Evolutionary conservation across 1,284 basidiomycete species (phyloP), one percentile per base, ranked within the genome.

Genomic region (Cerioporus squamosus): DNA sequence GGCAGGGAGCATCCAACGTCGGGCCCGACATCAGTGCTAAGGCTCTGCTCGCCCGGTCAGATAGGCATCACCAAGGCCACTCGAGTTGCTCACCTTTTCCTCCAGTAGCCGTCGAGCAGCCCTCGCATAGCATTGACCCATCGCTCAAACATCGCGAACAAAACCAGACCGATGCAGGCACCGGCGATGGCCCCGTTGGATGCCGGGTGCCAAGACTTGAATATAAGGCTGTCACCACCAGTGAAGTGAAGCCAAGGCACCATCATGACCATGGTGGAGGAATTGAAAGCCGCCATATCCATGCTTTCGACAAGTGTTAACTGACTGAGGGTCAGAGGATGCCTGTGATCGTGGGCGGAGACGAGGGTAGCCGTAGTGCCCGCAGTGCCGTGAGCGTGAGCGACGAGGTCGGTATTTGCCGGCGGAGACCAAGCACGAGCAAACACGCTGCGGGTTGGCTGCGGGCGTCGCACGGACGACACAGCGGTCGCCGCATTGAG

Each of bases 121-220:
- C 78, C 73, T 24, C 88, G 79, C 57, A 81, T 75, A 0, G 85
- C 86, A 14, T 81, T 73, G 39, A 94, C 69, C 74, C 83, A 86
- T 57, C 92, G 78, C 56, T 93, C 91, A 36, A 91, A 73, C 5
- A 93, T 69, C 7, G 85, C 84, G 29, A 94, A 74, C 23, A 86
- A 44, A 66, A 89, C 78, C 22, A 95, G 77, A 0, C 81, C 87
- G 57, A 94, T 79, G 69, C 86, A 90, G 44, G 91, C 90, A 2
- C 90, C 92, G 17, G 82, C 84, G 26, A 92, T 81, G 0, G 88
- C 86, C 29, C 89, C 91, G 12, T 77, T 65, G 0, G 87, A 86
- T 0, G 77, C 78, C 0, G 93, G 93, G 2, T 74, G 75, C 86
- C 90, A 91, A 1, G 80, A 36, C 33, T 36, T 36, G 33, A 36